Evolutionary conservation across 2,329 filamentous ascomycete species (phyloP).

Genomic region (Bipolaris sorokiniana): DNA sequence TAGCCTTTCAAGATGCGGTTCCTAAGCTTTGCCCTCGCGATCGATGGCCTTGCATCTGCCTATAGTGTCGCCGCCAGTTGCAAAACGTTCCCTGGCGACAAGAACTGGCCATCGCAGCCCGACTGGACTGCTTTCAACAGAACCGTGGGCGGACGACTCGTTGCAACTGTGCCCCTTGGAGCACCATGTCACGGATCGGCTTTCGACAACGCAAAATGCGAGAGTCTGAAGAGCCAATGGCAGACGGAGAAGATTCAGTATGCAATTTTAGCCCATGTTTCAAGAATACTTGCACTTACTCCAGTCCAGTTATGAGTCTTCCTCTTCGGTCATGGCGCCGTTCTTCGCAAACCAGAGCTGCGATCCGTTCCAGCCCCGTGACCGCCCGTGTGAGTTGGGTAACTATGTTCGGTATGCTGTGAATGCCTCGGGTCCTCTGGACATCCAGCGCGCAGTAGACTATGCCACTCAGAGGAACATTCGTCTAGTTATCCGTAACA

Average conservation of each 20-base stretch:
- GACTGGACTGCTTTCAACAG: slow-evolving; percentile 29
- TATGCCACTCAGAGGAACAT: slow-evolving; percentile 35
- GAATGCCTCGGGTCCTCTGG: slow-evolving; percentile 17
- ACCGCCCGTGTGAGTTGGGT: slow-evolving; percentile 28
- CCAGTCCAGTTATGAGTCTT: slow-evolving; percentile 19
- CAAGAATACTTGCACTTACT: slow-evolving; percentile 2
- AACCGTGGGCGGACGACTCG: slow-evolving; percentile 25
- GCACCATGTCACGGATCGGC: slow-evolving; percentile 25
- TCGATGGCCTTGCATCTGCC: slow-evolving; percentile 12
- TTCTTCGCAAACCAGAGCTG: slow-evolving; percentile 35
- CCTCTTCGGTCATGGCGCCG: slow-evolving; percentile 34
- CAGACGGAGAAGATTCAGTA: slow-evolving; percentile 24
- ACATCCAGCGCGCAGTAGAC: slow-evolving; percentile 24
- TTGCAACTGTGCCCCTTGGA: slow-evolving; percentile 31
- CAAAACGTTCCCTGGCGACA: slow-evolving; percentile 33
- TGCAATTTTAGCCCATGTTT: not conserved
- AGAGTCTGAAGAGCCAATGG: slow-evolving; percentile 23
- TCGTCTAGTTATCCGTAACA: slow-evolving; percentile 38
- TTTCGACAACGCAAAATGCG: slow-evolving; percentile 22
- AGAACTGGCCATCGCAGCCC: slow-evolving; percentile 23
- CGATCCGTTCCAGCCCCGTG: slow-evolving; percentile 26
- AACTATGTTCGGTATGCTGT: slow-evolving; percentile 33
- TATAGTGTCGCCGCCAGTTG: slow-evolving; percentile 13
- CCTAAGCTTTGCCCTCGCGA: slow-evolving; percentile 1
- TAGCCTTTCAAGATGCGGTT: slow-evolving; percentile 6